A percentile compares a stretch with the other conserved stretches of the same genome.
Conservation (phyloP, 345 rosid genomes). For the Triadica sebifera region DNA sequence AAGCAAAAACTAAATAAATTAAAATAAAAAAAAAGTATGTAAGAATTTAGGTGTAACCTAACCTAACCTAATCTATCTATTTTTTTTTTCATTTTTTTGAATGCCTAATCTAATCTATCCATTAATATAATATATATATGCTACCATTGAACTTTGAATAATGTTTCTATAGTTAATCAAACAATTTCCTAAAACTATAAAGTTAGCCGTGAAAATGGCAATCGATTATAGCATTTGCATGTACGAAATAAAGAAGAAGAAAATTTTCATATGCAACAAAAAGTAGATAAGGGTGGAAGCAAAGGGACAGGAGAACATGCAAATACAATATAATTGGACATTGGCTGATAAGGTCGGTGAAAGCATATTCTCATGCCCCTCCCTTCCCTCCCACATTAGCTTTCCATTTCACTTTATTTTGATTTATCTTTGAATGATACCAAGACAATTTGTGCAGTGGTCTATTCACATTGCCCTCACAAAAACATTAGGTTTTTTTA, state of each 20-base stretch:
- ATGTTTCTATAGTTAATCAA: too few relatives aligned
- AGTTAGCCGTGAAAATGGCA: too few relatives aligned
- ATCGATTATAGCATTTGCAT: not conserved
- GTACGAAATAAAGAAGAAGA: not conserved
- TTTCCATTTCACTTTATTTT: not conserved
- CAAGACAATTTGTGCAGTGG: not conserved
- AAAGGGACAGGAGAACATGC: slow-evolving; percentile 29
- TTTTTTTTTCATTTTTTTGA: too few relatives aligned
- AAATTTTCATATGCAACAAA: not conserved
- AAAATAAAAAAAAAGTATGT: too few relatives aligned
- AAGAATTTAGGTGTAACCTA: too few relatives aligned
- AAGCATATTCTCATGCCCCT: slow-evolving; percentile 15
- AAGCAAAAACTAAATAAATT: too few relatives aligned
- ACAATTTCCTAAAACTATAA: too few relatives aligned
- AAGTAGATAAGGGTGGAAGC: not conserved
- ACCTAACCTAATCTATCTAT: too few relatives aligned
- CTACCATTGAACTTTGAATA: too few relatives aligned
- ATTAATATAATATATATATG: too few relatives aligned
- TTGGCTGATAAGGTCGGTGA: slow-evolving; percentile 43
- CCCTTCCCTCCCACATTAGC: not conserved
- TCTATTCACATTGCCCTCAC: not conserved
- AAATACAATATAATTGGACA: slow-evolving; percentile 29
- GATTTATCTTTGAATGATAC: not conserved
- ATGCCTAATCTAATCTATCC: too few relatives aligned
- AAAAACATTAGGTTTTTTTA: not conserved